Evolutionary conservation across 202 grass and related monocot species (phyloP).

Genomic region (Schoenoplectus triqueter): DNA sequence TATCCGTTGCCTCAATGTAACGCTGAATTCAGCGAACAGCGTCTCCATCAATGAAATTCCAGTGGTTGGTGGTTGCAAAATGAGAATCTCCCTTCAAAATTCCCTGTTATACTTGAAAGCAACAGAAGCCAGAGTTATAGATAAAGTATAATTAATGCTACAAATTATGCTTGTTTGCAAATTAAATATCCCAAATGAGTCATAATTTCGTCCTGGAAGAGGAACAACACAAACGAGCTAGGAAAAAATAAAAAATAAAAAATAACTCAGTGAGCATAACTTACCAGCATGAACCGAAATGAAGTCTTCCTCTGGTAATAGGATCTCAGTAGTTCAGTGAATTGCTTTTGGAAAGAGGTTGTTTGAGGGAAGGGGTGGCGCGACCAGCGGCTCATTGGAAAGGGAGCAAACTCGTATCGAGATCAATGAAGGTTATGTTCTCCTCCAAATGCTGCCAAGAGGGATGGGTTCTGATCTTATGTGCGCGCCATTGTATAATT

Average conservation of each 20-base stretch:
- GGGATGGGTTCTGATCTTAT: no score
- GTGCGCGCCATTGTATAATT: no score
- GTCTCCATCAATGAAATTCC: slow-evolving; percentile 50
- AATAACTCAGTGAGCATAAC: not conserved
- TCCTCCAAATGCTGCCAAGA: no score
- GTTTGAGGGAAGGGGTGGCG: no score
- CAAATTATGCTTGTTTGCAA: not conserved
- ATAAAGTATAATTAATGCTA: not conserved
- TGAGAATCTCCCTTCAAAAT: slow-evolving; percentile 40
- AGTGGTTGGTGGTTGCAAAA: not conserved
- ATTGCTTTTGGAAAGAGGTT: no score
- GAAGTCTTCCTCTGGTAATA: no score
- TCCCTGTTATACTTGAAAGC: slow-evolving; percentile 45
- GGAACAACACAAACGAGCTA: not conserved
- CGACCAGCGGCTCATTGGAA: no score
- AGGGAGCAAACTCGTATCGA: no score
- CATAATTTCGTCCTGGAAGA: not conserved
- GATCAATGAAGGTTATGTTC: no score
- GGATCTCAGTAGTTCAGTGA: no score
- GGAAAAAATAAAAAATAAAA: no score
- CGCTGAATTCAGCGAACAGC: slow-evolving; percentile 46
- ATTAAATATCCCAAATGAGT: not conserved
- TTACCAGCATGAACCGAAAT: not conserved
- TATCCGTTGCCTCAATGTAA: slow-evolving; percentile 53
- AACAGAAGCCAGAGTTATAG: slow-evolving; percentile 8